Evolutionary conservation across 23 red algal species (phyloP).

Genomic region (Chondrus crispus): DNA sequence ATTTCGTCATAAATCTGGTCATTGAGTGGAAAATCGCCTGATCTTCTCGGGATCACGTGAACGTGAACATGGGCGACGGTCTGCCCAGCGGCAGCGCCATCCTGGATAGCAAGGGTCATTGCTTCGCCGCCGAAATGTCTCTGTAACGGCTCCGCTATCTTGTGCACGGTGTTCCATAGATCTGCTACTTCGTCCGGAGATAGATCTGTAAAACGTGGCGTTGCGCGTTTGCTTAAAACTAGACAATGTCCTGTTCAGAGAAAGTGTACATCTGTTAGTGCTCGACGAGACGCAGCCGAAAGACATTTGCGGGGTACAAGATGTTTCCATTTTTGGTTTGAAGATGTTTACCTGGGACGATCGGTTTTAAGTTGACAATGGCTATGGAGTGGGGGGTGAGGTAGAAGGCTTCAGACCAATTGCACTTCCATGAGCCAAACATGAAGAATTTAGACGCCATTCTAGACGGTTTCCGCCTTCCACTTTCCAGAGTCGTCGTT

Average conservation of each 20-base stretch:
- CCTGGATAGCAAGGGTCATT: constrained; percentile 78
- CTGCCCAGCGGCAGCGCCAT: constrained; percentile 78
- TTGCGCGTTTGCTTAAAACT: constrained; percentile 51
- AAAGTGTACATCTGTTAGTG: too few relatives aligned
- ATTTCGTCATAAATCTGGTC: constrained; percentile 73
- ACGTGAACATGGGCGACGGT: constrained; percentile 93
- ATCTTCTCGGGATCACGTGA: constrained; percentile 70
- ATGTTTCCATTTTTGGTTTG: not conserved
- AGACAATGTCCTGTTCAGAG: constrained; percentile 61
- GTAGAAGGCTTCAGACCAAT: constrained; percentile 71
- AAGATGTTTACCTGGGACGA: constrained; percentile 51
- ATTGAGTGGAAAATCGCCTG: constrained; percentile 78
- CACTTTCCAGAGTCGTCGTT: too few relatives aligned
- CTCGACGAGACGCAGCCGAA: too few relatives aligned
- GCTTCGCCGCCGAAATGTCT: constrained; percentile 23
- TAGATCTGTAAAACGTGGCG: constrained; percentile 68
- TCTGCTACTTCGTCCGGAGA: constrained; percentile 62
- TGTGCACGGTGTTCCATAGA: constrained; percentile 69
- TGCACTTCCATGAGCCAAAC: constrained; percentile 37
- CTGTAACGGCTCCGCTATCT: constrained; percentile 40
- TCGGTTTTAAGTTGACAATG: constrained; percentile 87
- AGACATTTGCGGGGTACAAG: too few relatives aligned
- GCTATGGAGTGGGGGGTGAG: constrained; percentile 49
- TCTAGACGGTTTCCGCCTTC: too few relatives aligned
- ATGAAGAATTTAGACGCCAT: constrained; percentile 8